Base-by-base conservation (phyloP, 257 asterid genomes). In the Salvia hispanica region DNA sequence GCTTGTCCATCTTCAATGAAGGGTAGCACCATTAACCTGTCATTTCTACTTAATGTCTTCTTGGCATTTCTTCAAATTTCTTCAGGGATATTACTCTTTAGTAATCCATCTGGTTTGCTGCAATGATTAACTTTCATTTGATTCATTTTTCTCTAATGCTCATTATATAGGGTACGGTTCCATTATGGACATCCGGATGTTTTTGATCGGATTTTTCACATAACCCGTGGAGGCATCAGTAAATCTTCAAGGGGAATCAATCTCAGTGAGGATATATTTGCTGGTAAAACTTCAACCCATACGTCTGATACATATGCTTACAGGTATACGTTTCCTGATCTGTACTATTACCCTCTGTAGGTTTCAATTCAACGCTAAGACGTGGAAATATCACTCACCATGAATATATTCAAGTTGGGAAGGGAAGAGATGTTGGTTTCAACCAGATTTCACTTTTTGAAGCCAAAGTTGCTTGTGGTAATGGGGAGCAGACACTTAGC, bases 131-230 rank as follows among this genome's bases (percentile, higher is more conserved):
- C 46, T 67, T 64, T n/a, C 52, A 58, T 3, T 47, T 65, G 65
- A 54, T 50, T 44, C 37, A 9, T 6, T 52, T 54, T 54, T 62
- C 53, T 62, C 73, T 61, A 36, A 60, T 73, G 62, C 69, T 71
- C 7, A 40, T 36, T 68, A 60, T 69, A 45, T 73, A 93, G 99
- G 92, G 97, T 93, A 61, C 90, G 97, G 50, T 94, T 94, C 89
- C 97, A 88, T 70, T 93, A 93, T 58, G 98, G 98, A 16, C 98
- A 93, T 81, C 98, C 98, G 12, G 98, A 93, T 33, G 97, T 93
- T 62, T 93, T 93, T 52, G 98, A 93, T 62, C 85, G 97, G 73
- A 88, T 93, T 55, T 93, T 93, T 75, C 98, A 93, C 85, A 84
- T 93, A 64, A 93, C 98, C 52, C 96, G 97, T 18, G 98, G 98